Evolutionary conservation across 257 asterid species (phyloP).

Genomic region (Plantago elongata): DNA sequence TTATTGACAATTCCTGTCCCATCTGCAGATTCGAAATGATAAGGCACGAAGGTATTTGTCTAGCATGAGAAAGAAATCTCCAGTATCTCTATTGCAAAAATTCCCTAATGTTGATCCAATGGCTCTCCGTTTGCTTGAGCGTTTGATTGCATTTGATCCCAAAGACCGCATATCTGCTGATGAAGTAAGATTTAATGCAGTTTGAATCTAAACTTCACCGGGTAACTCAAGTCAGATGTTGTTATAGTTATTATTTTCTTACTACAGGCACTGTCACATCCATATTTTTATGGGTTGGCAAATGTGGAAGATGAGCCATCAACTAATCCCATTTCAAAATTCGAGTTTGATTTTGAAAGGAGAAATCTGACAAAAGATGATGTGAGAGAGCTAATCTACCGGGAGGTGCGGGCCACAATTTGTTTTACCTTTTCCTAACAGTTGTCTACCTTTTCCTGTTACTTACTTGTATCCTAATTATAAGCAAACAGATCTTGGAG

Average conservation of each 20-base stretch:
- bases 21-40: conserved; percentile 66
- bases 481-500: conserved; percentile 66
- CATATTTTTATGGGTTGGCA: conserved; percentile 54
- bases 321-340: conserved; percentile 53
- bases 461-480: conserved; percentile 31
- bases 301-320: conserved; percentile 63
- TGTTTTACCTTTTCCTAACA: background rate
- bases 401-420: conserved; percentile 42
- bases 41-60: conserved; percentile 69
- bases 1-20: conserved; percentile 7
- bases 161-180: conserved; percentile 71
- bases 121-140: conserved; percentile 65
- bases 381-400: conserved; percentile 59
- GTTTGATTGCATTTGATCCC: conserved; percentile 72
- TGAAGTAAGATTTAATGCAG: conserved; percentile 35
- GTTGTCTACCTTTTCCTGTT: conserved; percentile 15
- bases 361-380: conserved; percentile 55
- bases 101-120: conserved; percentile 61
- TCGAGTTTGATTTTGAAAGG: conserved; percentile 67
- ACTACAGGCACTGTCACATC: conserved; percentile 61
- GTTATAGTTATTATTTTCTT: too few species aligned
- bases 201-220: background rate
- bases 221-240: background rate
- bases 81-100: conserved; percentile 48
- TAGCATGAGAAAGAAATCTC: conserved; percentile 52